These are phyloP conservation scores for Luffa aegyptiaca DNA, from an alignment of 306 rosid genomes.

Conservation along the genomic window DNA sequence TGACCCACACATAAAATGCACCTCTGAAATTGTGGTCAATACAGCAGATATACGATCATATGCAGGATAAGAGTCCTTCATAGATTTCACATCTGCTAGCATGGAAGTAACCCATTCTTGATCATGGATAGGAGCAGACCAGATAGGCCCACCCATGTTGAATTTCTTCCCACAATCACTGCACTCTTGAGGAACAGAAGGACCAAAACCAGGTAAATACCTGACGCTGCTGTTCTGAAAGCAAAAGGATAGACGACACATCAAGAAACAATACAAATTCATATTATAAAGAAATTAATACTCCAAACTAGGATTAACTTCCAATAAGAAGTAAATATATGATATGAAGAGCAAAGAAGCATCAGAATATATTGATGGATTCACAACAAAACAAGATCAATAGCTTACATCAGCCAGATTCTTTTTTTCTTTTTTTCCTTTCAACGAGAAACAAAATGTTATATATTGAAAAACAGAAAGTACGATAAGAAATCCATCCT, in stretches of 20 bases:
- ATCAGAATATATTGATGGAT: neutral
- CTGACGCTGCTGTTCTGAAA: constrained; percentile 72
- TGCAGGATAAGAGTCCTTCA: constrained; percentile 75
- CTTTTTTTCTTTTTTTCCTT: neutral
- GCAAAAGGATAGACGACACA: constrained; percentile 7
- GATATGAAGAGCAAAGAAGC: neutral
- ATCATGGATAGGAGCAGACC: constrained; percentile 95
- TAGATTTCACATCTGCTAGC: constrained; percentile 54
- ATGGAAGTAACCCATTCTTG: constrained; percentile 91
- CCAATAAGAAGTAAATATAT: neutral
- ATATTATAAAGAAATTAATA: neutral
- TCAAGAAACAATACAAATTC: constrained; percentile 4
- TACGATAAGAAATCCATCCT: neutral
- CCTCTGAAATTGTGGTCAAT: constrained; percentile 88
- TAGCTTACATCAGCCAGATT: neutral
- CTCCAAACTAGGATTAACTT: neutral
- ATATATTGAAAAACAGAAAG: neutral
- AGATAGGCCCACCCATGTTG: constrained; percentile 94
- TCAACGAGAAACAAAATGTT: neutral
- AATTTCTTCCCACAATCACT: constrained; percentile 84
- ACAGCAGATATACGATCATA: constrained; percentile 81
- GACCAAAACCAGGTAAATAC: constrained; percentile 87
- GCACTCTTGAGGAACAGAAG: constrained; percentile 83
- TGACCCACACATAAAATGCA: neutral
- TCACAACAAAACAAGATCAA: neutral